Evolutionary conservation across 805 yeast species (phyloP).

Genomic region (Hanseniaspora lindneri): DNA sequence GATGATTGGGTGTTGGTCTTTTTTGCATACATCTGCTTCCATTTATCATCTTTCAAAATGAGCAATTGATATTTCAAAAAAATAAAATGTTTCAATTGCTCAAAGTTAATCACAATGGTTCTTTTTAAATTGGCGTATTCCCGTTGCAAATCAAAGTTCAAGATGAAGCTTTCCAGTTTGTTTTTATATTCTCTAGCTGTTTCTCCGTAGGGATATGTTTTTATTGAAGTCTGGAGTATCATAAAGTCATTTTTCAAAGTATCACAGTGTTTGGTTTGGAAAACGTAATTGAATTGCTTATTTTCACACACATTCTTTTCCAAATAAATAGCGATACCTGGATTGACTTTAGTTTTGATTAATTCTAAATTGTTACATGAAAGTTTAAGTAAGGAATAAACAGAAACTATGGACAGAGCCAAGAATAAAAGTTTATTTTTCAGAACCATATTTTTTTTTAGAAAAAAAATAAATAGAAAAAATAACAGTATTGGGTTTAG

Average conservation of each 20-base stretch:
- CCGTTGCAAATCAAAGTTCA: not conserved
- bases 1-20: not conserved
- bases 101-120: not conserved
- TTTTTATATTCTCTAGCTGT: not conserved
- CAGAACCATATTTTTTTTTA: not conserved
- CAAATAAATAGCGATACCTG: not conserved
- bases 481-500: too few species aligned
- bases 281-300: not conserved
- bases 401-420: not conserved
- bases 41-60: not conserved
- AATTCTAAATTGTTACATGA: not conserved
- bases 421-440: not conserved
- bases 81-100: conserved; percentile 6
- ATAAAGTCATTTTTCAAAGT: not conserved
- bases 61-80: conserved; percentile 9
- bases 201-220: not conserved
- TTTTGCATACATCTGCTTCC: conserved; percentile 4
- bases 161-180: not conserved
- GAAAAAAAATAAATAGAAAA: too few species aligned
- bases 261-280: not conserved
- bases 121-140: not conserved
- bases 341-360: not conserved
- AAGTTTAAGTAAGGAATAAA: not conserved
- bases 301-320: not conserved
- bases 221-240: not conserved